Conservation (phyloP, 2,329 filamentous ascomycete genomes). For the Scolecobasidium constrictum region DNA sequence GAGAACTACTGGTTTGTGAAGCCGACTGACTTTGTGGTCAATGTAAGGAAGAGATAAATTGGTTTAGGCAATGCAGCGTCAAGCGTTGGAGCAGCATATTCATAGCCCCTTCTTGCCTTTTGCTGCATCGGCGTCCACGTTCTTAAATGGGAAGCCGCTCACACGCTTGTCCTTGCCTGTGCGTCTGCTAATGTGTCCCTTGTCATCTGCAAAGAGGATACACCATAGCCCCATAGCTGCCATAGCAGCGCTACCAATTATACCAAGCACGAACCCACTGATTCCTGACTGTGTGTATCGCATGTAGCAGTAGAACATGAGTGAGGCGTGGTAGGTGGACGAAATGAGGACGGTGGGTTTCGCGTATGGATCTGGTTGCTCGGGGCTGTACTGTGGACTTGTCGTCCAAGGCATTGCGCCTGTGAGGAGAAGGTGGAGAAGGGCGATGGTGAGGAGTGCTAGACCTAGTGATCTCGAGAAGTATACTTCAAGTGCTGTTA, state of each 20-base stretch:
- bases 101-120: conserved; percentile 30
- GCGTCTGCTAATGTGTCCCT: conserved; percentile 47
- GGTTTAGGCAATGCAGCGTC: too few relatives aligned
- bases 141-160: conserved; percentile 54
- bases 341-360: conserved; percentile 56
- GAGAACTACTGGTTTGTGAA: conserved; percentile 35
- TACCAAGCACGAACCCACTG: conserved; percentile 49
- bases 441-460: conserved; percentile 51
- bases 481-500: conserved; percentile 55
- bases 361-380: conserved; percentile 37
- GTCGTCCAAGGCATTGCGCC: conserved; percentile 53
- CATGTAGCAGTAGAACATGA: conserved; percentile 55
- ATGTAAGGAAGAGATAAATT: conserved; percentile 9
- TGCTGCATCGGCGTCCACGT: conserved; percentile 38
- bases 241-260: conserved; percentile 45
- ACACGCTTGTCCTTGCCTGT: conserved; percentile 59
- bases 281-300: conserved; percentile 48
- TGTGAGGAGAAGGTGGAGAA: conserved; percentile 56
- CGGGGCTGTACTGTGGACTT: conserved; percentile 22
- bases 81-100: too few relatives aligned
- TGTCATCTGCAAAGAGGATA: conserved; percentile 45
- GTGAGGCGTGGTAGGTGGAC: conserved; percentile 50
- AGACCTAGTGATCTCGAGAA: conserved; percentile 62
- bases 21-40: conserved; percentile 28
- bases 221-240: conserved; percentile 56